A percentile compares a stretch with the other conserved stretches of the same genome.
phyloP scores from a whole-genome alignment of 345 rosid species.

The Heritiera littoralis region DNA sequence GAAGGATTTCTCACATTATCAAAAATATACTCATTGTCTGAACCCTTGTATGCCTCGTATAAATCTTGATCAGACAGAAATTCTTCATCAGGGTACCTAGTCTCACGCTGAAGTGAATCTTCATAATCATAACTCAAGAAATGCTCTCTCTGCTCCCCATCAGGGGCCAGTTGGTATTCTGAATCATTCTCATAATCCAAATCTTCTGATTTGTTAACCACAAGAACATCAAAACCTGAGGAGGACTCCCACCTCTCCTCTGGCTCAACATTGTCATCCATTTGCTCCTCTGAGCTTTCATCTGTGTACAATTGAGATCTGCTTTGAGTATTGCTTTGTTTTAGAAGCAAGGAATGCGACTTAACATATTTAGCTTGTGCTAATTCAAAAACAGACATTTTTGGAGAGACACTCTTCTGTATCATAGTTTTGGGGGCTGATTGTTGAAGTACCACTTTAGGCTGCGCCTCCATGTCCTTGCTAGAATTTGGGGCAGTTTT shows the following conservation, averaged over 20 bases:
- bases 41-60: conserved; percentile 26
- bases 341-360: conserved; percentile 27
- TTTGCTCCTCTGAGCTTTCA: conserved; percentile 30
- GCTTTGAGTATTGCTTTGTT: conserved; percentile 28
- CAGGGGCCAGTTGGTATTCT: conserved; percentile 30
- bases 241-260: conserved; percentile 53
- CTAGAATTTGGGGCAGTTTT: conserved; percentile 24
- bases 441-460: conserved; percentile 27
- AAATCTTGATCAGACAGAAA: conserved; percentile 18
- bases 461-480: conserved; percentile 12
- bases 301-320: conserved; percentile 24
- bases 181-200: conserved; percentile 40
- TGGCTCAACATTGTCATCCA: conserved; percentile 36
- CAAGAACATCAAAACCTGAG: conserved; percentile 56
- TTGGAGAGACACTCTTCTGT: conserved; percentile 25
- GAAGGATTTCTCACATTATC: conserved; percentile 25
- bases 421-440: conserved; percentile 24
- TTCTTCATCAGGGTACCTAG: conserved; percentile 28
- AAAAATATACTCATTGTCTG: conserved; percentile 29
- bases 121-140: conserved; percentile 37
- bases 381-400: conserved; percentile 23
- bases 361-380: conserved; percentile 25
- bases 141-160: conserved; percentile 32
- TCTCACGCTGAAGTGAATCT: conserved; percentile 34
- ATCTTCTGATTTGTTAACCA: conserved; percentile 42